Conservation (phyloP, 768 basidiomycete genomes). For the Vishniacozyma victoriae region DNA sequence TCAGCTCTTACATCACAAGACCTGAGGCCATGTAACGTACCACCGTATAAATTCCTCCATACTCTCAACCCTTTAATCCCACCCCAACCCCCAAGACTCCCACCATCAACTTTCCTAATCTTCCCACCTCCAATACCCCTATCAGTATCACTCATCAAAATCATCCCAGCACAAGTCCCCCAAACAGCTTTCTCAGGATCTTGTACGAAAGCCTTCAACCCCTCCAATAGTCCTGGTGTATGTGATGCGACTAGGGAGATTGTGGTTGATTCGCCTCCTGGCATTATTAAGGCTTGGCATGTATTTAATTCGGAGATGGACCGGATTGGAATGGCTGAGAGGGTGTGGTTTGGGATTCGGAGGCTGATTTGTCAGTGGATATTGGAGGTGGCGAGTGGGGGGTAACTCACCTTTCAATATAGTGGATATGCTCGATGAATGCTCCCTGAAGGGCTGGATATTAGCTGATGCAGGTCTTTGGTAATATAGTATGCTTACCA, state of each 20-base stretch:
- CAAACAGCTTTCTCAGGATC: constrained; percentile 63
- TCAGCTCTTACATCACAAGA: neutral
- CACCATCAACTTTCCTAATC: constrained; percentile 64
- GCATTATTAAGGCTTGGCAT: constrained; percentile 85
- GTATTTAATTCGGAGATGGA: constrained; percentile 64
- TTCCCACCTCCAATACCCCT: constrained; percentile 67
- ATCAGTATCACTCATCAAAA: constrained; percentile 64
- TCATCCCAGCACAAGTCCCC: constrained; percentile 96
- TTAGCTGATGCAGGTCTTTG: neutral
- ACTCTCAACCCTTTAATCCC: constrained; percentile 68
- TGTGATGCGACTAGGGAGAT: constrained; percentile 66
- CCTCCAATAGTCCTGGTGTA: constrained; percentile 70
- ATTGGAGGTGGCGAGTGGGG: constrained; percentile 41
- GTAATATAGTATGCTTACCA: constrained; percentile 15
- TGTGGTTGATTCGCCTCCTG: constrained; percentile 93
- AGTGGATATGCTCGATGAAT: constrained; percentile 76
- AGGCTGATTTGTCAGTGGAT: constrained; percentile 14
- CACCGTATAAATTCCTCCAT: constrained; percentile 88
- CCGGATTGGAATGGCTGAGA: constrained; percentile 56
- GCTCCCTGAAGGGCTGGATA: constrained; percentile 83
- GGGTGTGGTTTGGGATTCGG: constrained; percentile 17
- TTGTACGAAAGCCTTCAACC: constrained; percentile 65
- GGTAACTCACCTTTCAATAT: constrained; percentile 57
- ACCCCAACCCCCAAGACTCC: constrained; percentile 59
- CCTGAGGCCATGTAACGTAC: constrained; percentile 49